A percentile compares a stretch with the other conserved stretches of the same genome.
These are phyloP conservation scores for Venustampulla echinocandica DNA, from an alignment of 495 filamentous ascomycete genomes.

Conservation along the genomic window DNA sequence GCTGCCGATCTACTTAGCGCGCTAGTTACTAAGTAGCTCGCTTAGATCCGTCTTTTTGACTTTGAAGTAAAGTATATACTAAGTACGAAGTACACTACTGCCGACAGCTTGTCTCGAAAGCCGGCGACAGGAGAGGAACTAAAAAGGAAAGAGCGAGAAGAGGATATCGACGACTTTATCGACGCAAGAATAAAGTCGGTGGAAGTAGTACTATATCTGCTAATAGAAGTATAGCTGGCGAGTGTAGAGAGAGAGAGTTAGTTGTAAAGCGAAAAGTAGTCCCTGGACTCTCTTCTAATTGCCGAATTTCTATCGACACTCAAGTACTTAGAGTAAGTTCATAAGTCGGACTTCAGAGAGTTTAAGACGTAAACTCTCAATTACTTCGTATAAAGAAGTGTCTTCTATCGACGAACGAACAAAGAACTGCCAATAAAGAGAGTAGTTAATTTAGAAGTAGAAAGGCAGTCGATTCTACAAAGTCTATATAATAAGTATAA, in stretches of 20 bases:
- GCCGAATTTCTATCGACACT: neutral
- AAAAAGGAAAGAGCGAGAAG: neutral
- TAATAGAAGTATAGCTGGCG: neutral
- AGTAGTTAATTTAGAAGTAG: neutral
- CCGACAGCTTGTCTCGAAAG: neutral
- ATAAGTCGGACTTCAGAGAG: neutral
- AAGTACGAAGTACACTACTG: neutral
- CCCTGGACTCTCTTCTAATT: neutral
- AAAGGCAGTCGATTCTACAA: neutral
- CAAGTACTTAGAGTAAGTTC: neutral
- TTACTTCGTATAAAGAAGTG: neutral
- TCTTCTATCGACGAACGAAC: neutral
- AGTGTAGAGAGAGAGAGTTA: no score
- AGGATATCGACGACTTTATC: neutral
- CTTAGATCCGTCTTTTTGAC: slow-evolving; percentile 6
- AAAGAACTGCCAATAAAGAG: neutral
- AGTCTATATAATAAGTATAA: neutral
- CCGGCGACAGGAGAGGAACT: neutral
- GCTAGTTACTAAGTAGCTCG: slow-evolving; percentile 2
- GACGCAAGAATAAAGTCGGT: neutral
- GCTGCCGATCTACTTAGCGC: neutral
- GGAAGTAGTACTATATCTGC: neutral
- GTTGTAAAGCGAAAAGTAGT: neutral
- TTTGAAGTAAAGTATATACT: slow-evolving; percentile 1
- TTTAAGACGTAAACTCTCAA: neutral